Evolutionary conservation across 345 rosid species (phyloP).

Genomic region (Rhodamnia argentea): DNA sequence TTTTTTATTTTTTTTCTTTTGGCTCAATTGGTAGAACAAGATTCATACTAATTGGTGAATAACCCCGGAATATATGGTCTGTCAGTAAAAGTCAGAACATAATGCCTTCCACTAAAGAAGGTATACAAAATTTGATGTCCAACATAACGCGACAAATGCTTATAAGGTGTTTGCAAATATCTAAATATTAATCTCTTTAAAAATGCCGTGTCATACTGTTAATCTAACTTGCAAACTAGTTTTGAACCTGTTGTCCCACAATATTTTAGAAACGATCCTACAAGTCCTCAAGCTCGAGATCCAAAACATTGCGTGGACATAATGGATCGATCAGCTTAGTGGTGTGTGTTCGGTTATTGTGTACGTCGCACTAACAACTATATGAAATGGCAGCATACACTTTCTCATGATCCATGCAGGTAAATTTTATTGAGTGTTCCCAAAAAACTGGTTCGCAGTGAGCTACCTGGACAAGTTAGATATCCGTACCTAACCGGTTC

Average conservation of each 20-base stretch:
- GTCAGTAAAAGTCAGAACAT: neutral
- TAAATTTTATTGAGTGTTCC: too few species aligned
- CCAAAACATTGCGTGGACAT: neutral
- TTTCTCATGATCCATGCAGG: too few species aligned
- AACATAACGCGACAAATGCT: neutral
- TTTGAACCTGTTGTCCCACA: neutral
- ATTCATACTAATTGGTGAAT: neutral
- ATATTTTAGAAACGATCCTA: neutral
- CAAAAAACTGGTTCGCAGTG: too few species aligned
- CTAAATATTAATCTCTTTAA: neutral
- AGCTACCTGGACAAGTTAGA: too few species aligned
- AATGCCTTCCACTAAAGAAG: neutral
- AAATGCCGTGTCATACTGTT: neutral
- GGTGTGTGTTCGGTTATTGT: neutral
- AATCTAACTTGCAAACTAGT: neutral
- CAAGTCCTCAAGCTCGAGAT: accelerated
- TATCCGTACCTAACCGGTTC: too few species aligned
- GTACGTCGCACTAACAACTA: neutral
- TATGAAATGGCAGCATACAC: neutral
- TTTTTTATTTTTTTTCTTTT: neutral
- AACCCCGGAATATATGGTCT: neutral
- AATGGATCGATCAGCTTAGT: neutral
- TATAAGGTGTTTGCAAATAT: neutral
- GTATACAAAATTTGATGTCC: neutral
- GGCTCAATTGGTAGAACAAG: neutral